These are phyloP conservation scores for Diaporthe longicolla DNA, from an alignment of 2,329 filamentous ascomycete genomes.

Conservation along the genomic window DNA sequence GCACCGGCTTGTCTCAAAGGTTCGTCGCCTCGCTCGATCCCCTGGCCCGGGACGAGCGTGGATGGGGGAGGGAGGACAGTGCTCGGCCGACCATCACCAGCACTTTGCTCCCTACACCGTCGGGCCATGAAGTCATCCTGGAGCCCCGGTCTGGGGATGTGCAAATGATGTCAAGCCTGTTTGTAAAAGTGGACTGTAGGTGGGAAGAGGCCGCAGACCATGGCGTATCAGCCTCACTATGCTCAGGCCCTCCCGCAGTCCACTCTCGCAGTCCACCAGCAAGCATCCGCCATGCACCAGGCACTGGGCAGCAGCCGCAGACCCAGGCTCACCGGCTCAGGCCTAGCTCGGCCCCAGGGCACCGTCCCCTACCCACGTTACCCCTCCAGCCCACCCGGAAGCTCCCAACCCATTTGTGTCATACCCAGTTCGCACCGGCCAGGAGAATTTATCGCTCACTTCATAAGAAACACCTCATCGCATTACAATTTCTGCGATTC, in stretches of 20 bases:
- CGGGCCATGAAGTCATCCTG: conserved; percentile 34
- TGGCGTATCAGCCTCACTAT: conserved; percentile 23
- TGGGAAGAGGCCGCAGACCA: conserved; percentile 16
- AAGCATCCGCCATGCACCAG: conserved; percentile 19
- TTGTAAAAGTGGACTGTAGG: conserved; percentile 35
- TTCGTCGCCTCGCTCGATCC: conserved; percentile 10
- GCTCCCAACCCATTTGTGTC: conserved; percentile 32
- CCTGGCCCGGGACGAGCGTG: conserved; percentile 2
- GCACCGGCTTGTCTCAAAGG: background rate
- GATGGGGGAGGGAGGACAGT: background rate
- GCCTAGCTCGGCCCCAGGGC: background rate
- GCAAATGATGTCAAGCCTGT: conserved; percentile 37
- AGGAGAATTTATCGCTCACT: conserved; percentile 43
- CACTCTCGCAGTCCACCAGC: conserved; percentile 18
- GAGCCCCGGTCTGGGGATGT: conserved; percentile 13
- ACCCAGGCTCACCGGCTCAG: background rate
- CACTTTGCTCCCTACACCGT: background rate
- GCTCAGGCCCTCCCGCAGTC: conserved; percentile 8
- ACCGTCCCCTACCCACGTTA: conserved; percentile 30
- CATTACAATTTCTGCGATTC: conserved; percentile 41
- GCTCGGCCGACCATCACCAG: conserved; percentile 4
- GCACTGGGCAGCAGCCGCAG: conserved; percentile 6
- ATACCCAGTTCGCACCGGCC: conserved; percentile 14
- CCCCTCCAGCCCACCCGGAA: conserved; percentile 34
- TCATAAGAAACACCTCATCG: conserved; percentile 41